Evolutionary conservation across 306 rosid genomes (phyloP).

Genomic region (Delonix regia): DNA sequence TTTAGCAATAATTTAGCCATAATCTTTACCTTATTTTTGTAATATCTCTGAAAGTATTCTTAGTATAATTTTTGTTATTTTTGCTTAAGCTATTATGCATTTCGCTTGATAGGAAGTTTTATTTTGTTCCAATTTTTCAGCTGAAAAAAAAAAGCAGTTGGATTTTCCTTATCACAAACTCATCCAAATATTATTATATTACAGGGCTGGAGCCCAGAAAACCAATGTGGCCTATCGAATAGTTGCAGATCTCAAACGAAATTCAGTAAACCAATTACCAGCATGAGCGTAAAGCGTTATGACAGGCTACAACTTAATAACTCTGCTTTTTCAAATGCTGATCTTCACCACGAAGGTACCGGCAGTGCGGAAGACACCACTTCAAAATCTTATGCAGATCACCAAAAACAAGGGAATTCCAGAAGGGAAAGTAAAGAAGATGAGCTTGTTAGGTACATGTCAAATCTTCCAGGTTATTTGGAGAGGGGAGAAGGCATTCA

Average conservation of each 20-base stretch:
- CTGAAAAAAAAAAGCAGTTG: slow-evolving; percentile 30
- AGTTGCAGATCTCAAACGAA: slow-evolving; percentile 39
- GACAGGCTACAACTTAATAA: slow-evolving; percentile 51
- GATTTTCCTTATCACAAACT: slow-evolving; percentile 35
- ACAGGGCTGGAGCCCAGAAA: slow-evolving; percentile 27
- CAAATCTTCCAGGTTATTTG: slow-evolving; percentile 83
- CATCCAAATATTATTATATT: slow-evolving; percentile 30
- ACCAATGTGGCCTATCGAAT: slow-evolving; percentile 48
- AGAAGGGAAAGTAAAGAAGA: slow-evolving; percentile 61
- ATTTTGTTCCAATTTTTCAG: slow-evolving; percentile 42
- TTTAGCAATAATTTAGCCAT: slow-evolving; percentile 3
- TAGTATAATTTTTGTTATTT: neutral
- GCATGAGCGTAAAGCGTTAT: slow-evolving; percentile 48
- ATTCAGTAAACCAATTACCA: slow-evolving; percentile 41
- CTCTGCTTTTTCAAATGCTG: slow-evolving; percentile 59
- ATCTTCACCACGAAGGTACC: slow-evolving; percentile 57
- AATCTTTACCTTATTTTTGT: neutral
- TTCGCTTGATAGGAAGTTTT: slow-evolving; percentile 29
- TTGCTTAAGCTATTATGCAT: neutral
- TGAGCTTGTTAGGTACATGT: slow-evolving; percentile 87
- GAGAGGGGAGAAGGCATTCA: slow-evolving; percentile 63
- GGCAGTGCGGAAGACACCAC: slow-evolving; percentile 39
- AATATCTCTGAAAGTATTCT: neutral
- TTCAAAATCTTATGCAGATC: slow-evolving; percentile 40
- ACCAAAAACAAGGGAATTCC: slow-evolving; percentile 46